Evolutionary conservation across 768 basidiomycete species (phyloP), one percentile per base, ranked within the genome.

Genomic region (Panaeolus cyanescens): DNA sequence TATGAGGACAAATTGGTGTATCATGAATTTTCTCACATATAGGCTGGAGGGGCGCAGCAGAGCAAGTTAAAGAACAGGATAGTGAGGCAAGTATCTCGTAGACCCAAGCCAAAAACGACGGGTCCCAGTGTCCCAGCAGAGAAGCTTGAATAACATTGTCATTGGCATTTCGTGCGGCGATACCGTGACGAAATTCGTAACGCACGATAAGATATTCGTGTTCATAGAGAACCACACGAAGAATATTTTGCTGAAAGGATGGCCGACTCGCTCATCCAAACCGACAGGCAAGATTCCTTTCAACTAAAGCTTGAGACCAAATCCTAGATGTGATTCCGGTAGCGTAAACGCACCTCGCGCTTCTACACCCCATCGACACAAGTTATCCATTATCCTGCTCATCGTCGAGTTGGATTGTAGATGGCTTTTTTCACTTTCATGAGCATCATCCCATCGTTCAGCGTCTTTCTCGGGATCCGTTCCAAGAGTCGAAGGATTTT

Each of bases 221-320:
- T 91, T 91, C 61, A 84, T 80, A 0, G 90, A 85, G 68, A 92
- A 87, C 87, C 88, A 92, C 8, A 91, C 79, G 73, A 91, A 91
- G 77, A 92, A 91, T 28, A 90, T 80, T 65, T 90, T 90, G 72
- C 76, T 83, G 67, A 83, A 84, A 55, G 85, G 85, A 8, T 78
- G 82, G 64, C 88, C 88, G 6, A 75, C 84, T 36, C 89, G 81
- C 58, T 85, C 79, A 42, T 85, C 82, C 12, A 75, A 62, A 2
- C 83, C 76, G 0, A 89, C 85, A 10, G 89, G 90, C 25, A 79
- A 70, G 33, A 85, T 84, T 0, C 88, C 87, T 81, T 59, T 4
- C 13, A 53, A n/a, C 8, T 25, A 20, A 32, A 9, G 7, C 54
- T 12, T 59, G 22, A 50, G 25, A 22, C 1, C 10, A 15, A 4